phyloP scores from a whole-genome alignment of 768 basidiomycete species.

The Mycena filopes region DNA sequence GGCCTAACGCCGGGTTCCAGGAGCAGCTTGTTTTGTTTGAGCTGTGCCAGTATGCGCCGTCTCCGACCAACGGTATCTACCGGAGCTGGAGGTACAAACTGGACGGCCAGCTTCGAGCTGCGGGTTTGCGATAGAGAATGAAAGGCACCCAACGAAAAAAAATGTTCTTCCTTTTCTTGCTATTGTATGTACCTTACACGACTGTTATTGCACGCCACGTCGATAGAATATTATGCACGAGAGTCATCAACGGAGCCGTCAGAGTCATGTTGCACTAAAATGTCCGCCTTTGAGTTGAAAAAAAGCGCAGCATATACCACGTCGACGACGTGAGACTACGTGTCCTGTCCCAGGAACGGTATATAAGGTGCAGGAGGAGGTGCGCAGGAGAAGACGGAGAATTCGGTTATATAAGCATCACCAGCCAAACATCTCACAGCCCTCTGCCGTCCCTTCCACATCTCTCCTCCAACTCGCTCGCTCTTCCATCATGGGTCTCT shows the following conservation, averaged over 20 bases:
- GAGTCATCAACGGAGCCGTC: slow-evolving; percentile 8
- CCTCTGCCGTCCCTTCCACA: slow-evolving; percentile 14
- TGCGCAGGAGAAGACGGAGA: not conserved
- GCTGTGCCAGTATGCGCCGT: slow-evolving; percentile 74
- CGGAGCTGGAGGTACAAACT: slow-evolving; percentile 70
- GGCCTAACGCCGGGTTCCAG: slow-evolving; percentile 83
- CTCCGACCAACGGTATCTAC: slow-evolving; percentile 71
- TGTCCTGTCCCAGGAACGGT: not conserved
- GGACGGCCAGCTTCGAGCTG: slow-evolving; percentile 57
- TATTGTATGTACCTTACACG: not conserved
- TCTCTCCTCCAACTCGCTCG: slow-evolving; percentile 31
- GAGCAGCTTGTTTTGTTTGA: slow-evolving; percentile 83
- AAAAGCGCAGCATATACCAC: slow-evolving; percentile 10
- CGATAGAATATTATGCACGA: not conserved
- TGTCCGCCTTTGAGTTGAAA: slow-evolving; percentile 2
- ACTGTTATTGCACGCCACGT: too few species aligned
- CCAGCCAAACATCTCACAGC: slow-evolving; percentile 8
- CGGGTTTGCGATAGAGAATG: slow-evolving; percentile 46
- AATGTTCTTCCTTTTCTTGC: not conserved
- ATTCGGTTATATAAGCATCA: not conserved
- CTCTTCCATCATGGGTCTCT: slow-evolving; percentile 73
- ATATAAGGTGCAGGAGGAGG: slow-evolving; percentile 7
- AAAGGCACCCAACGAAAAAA: not conserved
- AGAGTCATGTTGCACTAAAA: slow-evolving; percentile 2
- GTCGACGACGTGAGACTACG: slow-evolving; percentile 17